Evolutionary conservation across 257 asterid genomes (phyloP).

Genomic region (Ilex aquifolium): DNA sequence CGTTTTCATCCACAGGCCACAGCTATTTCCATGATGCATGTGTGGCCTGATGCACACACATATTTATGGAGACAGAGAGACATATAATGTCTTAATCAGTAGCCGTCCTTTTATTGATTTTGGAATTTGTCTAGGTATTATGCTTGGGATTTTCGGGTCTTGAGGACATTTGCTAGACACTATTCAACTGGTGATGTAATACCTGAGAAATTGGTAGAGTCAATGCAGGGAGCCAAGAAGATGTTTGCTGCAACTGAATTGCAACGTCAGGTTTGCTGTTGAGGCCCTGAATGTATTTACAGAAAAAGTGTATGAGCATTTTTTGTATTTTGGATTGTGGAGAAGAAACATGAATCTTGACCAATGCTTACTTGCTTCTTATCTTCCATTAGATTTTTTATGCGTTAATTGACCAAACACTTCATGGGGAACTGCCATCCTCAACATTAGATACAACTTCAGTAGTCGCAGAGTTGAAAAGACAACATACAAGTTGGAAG

Average conservation of each 20-base stretch:
- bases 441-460: constrained; percentile 43
- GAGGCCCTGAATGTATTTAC: constrained; percentile 1
- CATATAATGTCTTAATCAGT: too few relatives aligned
- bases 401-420: constrained; percentile 76
- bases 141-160: constrained; percentile 86
- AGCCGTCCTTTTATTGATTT: constrained; percentile 2
- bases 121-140: constrained; percentile 47
- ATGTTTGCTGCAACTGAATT: constrained; percentile 94
- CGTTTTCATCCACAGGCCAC: too few relatives aligned
- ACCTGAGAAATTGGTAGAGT: constrained; percentile 75
- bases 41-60: too few relatives aligned
- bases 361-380: constrained; percentile 7
- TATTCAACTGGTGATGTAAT: constrained; percentile 76
- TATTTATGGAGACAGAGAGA: too few relatives aligned
- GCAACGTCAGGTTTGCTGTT: constrained; percentile 81
- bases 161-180: constrained; percentile 76
- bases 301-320: constrained; percentile 1
- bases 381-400: constrained; percentile 58
- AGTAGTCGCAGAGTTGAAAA: constrained; percentile 61
- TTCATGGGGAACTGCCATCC: constrained; percentile 57
- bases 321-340: background rate
- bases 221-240: constrained; percentile 63
- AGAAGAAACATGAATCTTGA: background rate
- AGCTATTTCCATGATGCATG: too few relatives aligned
- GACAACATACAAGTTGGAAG: constrained; percentile 79